Conservation (phyloP, 2,329 filamentous ascomycete species). For the Tolypocladium paradoxum region DNA sequence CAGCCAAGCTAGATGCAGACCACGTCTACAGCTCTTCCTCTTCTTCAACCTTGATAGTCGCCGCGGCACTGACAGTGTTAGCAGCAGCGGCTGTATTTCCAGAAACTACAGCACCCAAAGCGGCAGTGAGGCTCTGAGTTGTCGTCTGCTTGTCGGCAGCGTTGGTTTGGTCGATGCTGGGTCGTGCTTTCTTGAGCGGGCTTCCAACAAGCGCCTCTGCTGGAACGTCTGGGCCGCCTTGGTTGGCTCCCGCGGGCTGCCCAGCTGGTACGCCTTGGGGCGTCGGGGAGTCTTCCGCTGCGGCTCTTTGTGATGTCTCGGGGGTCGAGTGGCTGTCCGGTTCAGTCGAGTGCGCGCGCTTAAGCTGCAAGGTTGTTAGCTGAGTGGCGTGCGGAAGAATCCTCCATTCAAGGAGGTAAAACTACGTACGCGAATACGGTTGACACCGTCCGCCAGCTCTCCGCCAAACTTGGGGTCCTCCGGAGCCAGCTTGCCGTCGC, state of each 20-base stretch:
- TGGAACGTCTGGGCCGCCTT: conserved; percentile 19
- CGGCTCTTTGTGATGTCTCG: conserved; percentile 24
- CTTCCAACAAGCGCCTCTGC: conserved; percentile 46
- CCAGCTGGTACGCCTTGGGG: conserved; percentile 4
- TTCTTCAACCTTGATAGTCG: background rate
- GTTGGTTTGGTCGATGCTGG: conserved; percentile 33
- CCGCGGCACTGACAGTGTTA: background rate
- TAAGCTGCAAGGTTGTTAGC: conserved; percentile 45
- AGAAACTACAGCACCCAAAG: conserved; percentile 20
- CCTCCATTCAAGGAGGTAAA: background rate
- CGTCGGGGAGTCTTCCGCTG: conserved; percentile 33
- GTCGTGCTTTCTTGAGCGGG: conserved; percentile 65
- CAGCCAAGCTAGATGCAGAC: background rate
- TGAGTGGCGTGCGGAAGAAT: too few relatives aligned
- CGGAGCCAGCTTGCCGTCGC: conserved; percentile 47
- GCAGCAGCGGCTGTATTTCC: conserved; percentile 5
- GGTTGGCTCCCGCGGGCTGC: conserved; percentile 14
- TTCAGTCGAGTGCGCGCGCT: conserved; percentile 68
- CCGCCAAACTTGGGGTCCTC: conserved; percentile 64
- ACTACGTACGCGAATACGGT: conserved; percentile 63
- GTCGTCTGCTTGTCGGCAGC: conserved; percentile 13
- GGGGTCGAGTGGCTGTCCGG: conserved; percentile 37
- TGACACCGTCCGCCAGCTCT: conserved; percentile 69
- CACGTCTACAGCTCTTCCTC: background rate
- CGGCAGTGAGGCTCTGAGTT: conserved; percentile 23